Evolutionary conservation across 192 early-diverging fungal species (phyloP).

Genomic region (Coemansia pectinata): DNA sequence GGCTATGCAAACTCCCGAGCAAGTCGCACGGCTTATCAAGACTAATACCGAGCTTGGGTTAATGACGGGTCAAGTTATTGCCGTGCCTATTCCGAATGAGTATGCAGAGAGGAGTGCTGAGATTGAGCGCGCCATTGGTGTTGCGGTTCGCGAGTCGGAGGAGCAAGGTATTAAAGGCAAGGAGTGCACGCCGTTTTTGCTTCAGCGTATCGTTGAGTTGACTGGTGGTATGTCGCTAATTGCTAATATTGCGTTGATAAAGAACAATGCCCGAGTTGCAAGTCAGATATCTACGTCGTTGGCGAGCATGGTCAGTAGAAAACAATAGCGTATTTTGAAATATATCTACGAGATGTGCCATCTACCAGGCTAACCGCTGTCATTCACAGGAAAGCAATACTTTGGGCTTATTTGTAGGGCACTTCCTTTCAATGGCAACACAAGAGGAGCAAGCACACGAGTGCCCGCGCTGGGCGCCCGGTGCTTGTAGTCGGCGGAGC

Average conservation of each 20-base stretch:
- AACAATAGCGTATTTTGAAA: background rate
- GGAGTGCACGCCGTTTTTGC: conserved; percentile 90
- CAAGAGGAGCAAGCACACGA: background rate
- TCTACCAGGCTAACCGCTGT: background rate
- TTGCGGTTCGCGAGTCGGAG: conserved; percentile 71
- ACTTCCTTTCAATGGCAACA: background rate
- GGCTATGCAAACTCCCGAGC: conserved; percentile 31
- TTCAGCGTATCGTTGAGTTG: conserved; percentile 80
- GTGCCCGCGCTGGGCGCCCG: conserved; percentile 23
- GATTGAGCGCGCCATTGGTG: conserved; percentile 72
- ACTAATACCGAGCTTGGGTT: conserved; percentile 66
- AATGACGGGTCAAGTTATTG: conserved; percentile 81
- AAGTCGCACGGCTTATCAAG: conserved; percentile 51
- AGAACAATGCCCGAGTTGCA: conserved; percentile 87
- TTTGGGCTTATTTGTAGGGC: background rate
- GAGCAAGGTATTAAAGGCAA: conserved; percentile 73
- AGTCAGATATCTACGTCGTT: conserved; percentile 70
- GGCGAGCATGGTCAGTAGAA: conserved; percentile 21
- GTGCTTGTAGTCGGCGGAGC: conserved; percentile 84
- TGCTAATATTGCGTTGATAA: conserved; percentile 80
- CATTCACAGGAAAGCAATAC: background rate
- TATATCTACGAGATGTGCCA: background rate
- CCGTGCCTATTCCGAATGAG: conserved; percentile 82
- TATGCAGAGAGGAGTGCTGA: conserved; percentile 59
- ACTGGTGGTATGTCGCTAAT: conserved; percentile 75